Evolutionary conservation across 257 asterid species (phyloP).

Genomic region (Datura wrightii): DNA sequence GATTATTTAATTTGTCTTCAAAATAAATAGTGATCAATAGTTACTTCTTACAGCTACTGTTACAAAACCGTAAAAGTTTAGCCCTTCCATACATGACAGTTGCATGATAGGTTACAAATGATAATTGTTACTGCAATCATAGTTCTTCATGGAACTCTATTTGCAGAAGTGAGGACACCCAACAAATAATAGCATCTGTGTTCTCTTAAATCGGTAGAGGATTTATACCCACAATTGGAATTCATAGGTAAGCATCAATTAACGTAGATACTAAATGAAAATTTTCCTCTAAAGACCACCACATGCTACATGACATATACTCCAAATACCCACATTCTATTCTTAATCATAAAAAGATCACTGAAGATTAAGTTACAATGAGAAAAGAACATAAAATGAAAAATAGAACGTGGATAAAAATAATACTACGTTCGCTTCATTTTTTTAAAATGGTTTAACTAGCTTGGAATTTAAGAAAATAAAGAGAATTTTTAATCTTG

Average conservation of each 20-base stretch:
- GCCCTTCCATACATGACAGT: background rate
- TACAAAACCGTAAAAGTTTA: background rate
- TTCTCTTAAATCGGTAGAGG: slow-evolving; percentile 1
- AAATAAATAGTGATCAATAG: background rate
- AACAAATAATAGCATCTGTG: background rate
- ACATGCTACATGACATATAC: background rate
- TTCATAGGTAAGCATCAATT: background rate
- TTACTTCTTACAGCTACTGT: background rate
- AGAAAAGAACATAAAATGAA: background rate
- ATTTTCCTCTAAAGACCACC: background rate
- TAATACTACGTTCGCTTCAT: background rate
- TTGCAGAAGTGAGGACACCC: background rate
- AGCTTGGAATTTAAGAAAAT: background rate
- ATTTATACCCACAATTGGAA: background rate
- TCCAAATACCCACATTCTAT: background rate
- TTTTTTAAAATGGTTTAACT: background rate
- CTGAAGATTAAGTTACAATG: background rate
- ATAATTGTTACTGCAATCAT: background rate
- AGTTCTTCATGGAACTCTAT: background rate
- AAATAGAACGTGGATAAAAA: background rate
- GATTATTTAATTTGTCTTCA: slow-evolving; percentile 5
- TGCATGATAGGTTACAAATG: background rate
- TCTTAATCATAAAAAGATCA: background rate
- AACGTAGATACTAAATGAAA: background rate
- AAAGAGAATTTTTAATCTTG: background rate